Evolutionary conservation across 495 filamentous ascomycete genomes (phyloP).

Genomic region (Podospora pseudopauciseta): DNA sequence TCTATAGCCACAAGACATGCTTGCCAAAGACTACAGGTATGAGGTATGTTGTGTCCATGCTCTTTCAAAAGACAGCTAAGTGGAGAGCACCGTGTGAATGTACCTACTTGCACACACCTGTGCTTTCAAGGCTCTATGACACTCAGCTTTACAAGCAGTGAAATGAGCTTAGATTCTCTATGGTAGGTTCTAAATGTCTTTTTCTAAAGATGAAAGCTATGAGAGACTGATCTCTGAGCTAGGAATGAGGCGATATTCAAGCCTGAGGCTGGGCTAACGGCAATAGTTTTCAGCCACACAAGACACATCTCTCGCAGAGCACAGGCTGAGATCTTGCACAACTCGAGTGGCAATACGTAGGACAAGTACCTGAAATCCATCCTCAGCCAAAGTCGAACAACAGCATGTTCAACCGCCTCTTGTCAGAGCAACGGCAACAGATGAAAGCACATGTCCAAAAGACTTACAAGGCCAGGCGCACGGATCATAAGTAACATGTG

Average conservation of each 20-base stretch:
- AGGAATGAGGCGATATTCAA: background rate
- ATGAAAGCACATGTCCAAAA: background rate
- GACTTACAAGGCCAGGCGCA: background rate
- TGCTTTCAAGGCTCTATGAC: too few relatives aligned
- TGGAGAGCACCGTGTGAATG: too few relatives aligned
- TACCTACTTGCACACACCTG: too few relatives aligned
- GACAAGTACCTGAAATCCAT: background rate
- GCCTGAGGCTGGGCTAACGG: background rate
- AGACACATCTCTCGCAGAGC: background rate
- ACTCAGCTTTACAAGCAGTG: too few relatives aligned
- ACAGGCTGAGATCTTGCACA: background rate
- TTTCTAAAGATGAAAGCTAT: too few relatives aligned
- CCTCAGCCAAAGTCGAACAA: background rate
- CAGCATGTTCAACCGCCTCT: too few relatives aligned
- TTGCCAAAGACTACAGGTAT: too few relatives aligned
- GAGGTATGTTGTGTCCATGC: too few relatives aligned
- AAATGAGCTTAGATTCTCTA: too few relatives aligned
- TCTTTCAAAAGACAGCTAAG: too few relatives aligned
- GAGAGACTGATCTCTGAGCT: background rate
- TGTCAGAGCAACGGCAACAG: background rate
- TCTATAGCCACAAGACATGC: too few relatives aligned
- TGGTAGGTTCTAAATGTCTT: too few relatives aligned
- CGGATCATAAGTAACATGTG: background rate
- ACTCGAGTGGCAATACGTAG: background rate
- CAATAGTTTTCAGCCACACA: background rate